Evolutionary conservation across 441 rosid species (phyloP), one percentile per base, ranked within the genome.

Genomic region (Erodium chrysanthum): DNA sequence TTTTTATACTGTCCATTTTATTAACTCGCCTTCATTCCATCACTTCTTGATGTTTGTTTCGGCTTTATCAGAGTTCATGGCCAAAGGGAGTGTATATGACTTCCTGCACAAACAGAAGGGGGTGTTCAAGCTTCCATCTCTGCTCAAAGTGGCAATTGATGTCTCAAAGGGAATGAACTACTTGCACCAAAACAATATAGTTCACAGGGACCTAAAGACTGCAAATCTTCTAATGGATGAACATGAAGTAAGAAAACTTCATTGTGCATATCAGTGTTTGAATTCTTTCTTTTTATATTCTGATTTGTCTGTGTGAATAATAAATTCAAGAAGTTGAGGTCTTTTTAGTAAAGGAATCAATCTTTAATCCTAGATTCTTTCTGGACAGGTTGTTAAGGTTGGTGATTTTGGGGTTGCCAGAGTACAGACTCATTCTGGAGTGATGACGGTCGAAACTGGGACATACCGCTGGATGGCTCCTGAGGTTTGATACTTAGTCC

Each of bases 171-270:
- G 98, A 80, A 91, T 94, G 98, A 86, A 82, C 71, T 94, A 88
- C 81, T 80, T 94, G 74, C 98, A 91, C 81, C 97, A 88, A 79
- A 94, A 94, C 77, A 91, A 86, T 74, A 89, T 93, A 60, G 89
- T 93, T 70, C 98, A 93, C 75, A 82, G 98, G 80, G 97, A 93
- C 83, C 79, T 94, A 72, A 94, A 94, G 78, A 86, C 96, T 76
- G 97, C 97, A 70, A 93, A 93, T 85, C 95, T 93, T 79, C 85
- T 91, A 59, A 94, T 91, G 97, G 97, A 94, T 76, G 98, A 94
- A 79, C 88, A 94, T 77, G 97, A 84, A 42, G 97, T 94, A 88
- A 85, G 90, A 72, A 52, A 21, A 62, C 67, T 27, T 27, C 17
- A 62, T 52, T 59, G 12, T 67, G 46, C 54, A 37, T 18, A 22